Conservation (phyloP, 306 rosid species). For the Trifolium subterraneum region DNA sequence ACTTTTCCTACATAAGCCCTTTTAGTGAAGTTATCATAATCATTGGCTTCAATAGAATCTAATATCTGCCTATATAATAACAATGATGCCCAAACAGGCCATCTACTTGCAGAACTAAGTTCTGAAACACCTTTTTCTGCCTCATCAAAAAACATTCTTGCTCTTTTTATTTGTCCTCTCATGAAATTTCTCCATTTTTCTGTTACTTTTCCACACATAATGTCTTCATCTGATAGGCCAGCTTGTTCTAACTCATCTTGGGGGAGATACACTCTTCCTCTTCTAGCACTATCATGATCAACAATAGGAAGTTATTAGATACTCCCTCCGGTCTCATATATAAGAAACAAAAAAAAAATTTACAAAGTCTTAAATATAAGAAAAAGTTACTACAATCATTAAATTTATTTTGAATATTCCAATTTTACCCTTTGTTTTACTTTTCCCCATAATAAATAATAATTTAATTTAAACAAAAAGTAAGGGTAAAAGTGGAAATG, state of each 20-base stretch:
- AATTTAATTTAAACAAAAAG: too few species aligned
- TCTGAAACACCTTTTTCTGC: conserved; percentile 87
- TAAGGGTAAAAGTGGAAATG: too few species aligned
- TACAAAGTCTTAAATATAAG: too few species aligned
- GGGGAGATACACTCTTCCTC: conserved; percentile 94
- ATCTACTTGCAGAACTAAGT: conserved; percentile 79
- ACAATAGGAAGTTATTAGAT: not conserved
- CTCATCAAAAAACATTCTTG: conserved; percentile 85
- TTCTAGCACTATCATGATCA: conserved; percentile 63
- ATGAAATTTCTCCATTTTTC: conserved; percentile 88
- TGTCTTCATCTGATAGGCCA: conserved; percentile 82
- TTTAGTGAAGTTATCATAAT: conserved; percentile 83
- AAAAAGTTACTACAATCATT: too few species aligned
- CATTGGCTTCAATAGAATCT: conserved; percentile 91
- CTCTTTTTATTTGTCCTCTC: conserved; percentile 83
- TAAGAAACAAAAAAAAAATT: too few species aligned
- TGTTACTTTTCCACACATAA: conserved; percentile 64
- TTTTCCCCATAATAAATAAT: too few species aligned
- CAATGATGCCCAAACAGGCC: conserved; percentile 91
- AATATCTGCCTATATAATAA: conserved; percentile 78
- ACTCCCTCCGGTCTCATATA: too few species aligned
- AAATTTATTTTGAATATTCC: too few species aligned
- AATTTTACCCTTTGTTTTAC: too few species aligned
- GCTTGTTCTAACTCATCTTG: conserved; percentile 84
- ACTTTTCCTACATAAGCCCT: conserved; percentile 80